phyloP scores from a whole-genome alignment of 169 alveolate genomes.

The Cryptosporidium meleagridis region DNA sequence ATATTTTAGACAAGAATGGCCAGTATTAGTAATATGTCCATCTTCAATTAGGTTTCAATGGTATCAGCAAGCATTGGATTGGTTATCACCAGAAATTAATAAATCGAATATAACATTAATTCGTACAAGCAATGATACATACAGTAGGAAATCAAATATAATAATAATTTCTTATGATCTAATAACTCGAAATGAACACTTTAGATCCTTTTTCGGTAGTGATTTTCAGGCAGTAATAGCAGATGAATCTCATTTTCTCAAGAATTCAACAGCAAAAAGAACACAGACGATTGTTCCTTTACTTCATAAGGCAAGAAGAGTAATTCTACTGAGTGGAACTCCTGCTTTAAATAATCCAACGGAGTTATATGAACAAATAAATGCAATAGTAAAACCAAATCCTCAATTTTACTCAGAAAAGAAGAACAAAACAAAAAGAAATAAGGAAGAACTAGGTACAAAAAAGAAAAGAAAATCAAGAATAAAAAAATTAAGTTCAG shows the following conservation, averaged over 20 bases:
- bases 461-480: slow-evolving; percentile 2
- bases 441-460: not conserved
- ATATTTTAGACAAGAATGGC: slow-evolving; percentile 93
- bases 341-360: slow-evolving; percentile 94
- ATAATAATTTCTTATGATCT: slow-evolving; percentile 86
- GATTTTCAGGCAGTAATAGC: slow-evolving; percentile 86
- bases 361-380: slow-evolving; percentile 91
- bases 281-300: slow-evolving; percentile 91
- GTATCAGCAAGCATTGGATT: slow-evolving; percentile 91
- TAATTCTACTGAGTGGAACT: slow-evolving; percentile 93
- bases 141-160: slow-evolving; percentile 61
- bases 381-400: slow-evolving; percentile 72
- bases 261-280: slow-evolving; percentile 91
- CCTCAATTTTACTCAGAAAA: slow-evolving; percentile 33
- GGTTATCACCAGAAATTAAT: slow-evolving; percentile 88
- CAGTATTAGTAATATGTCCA: slow-evolving; percentile 94
- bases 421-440: slow-evolving; percentile 9
- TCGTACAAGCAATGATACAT: slow-evolving; percentile 78
- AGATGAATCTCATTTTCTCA: slow-evolving; percentile 97
- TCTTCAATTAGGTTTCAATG: slow-evolving; percentile 93
- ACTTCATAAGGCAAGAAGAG: slow-evolving; percentile 88
- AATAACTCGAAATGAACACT: slow-evolving; percentile 79
- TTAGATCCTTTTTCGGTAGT: slow-evolving; percentile 42
- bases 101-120: slow-evolving; percentile 80
- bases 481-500: not conserved